phyloP scores from a whole-genome alignment of 148 eudicot species.

The Chenopodium suecicum region DNA sequence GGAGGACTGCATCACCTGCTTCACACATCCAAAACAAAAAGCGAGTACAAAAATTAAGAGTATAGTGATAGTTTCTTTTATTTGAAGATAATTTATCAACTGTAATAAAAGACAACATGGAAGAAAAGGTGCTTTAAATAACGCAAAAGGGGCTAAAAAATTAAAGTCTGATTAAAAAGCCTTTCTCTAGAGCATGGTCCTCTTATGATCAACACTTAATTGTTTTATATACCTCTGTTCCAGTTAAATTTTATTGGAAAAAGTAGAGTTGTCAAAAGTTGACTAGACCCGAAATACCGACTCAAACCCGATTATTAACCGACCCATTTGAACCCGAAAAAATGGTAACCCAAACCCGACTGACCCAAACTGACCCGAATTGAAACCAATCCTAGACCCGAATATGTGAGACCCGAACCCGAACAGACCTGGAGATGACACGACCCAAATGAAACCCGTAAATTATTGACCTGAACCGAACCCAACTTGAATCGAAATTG shows the following conservation, averaged over 20 bases:
- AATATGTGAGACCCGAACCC: too few species aligned
- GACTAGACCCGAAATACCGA: too few species aligned
- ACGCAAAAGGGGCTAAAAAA: background rate
- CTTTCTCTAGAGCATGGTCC: background rate
- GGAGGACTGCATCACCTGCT: constrained; percentile 56
- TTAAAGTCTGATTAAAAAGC: background rate
- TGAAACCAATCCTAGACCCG: too few species aligned
- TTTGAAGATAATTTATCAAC: background rate
- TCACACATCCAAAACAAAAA: constrained; percentile 17
- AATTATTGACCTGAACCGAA: too few species aligned
- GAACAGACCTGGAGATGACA: too few species aligned
- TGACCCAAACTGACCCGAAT: too few species aligned
- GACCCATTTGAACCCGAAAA: too few species aligned
- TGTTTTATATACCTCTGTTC: background rate
- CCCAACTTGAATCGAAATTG: too few species aligned
- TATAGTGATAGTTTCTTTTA: background rate
- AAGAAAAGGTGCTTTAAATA: background rate
- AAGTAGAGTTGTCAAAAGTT: background rate
- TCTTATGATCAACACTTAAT: background rate
- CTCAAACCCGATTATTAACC: too few species aligned
- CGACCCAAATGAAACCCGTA: too few species aligned
- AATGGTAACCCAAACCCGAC: too few species aligned
- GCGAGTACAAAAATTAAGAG: background rate
- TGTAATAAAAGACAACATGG: background rate
- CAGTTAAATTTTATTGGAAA: background rate